These are phyloP conservation scores for Lophiostoma macrostomum DNA, from an alignment of 495 filamentous ascomycete species.

Conservation along the genomic window DNA sequence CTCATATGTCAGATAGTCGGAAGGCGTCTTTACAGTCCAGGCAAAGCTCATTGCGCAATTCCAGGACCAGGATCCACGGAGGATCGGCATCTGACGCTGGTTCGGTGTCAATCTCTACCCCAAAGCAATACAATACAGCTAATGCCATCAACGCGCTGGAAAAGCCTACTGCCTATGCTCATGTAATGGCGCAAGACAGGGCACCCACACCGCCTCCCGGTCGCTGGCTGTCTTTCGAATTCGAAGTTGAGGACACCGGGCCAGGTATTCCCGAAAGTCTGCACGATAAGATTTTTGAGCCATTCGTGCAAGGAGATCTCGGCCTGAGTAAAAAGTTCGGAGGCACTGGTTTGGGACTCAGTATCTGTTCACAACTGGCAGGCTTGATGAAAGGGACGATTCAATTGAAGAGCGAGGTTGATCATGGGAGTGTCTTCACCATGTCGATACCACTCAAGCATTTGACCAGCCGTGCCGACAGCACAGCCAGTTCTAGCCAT, in stretches of 20 bases:
- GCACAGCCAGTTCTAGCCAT: constrained; percentile 44
- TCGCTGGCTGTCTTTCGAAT: constrained; percentile 68
- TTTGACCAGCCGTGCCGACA: constrained; percentile 61
- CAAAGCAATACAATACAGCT: constrained; percentile 34
- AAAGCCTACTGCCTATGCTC: constrained; percentile 51
- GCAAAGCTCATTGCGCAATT: constrained; percentile 32
- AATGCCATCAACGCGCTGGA: constrained; percentile 39
- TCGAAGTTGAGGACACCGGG: constrained; percentile 85
- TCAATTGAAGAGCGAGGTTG: constrained; percentile 65
- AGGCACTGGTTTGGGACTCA: constrained; percentile 85
- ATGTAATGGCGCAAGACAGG: constrained; percentile 51
- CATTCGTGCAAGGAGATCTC: constrained; percentile 88
- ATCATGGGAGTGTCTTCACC: constrained; percentile 75
- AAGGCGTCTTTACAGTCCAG: constrained; percentile 36
- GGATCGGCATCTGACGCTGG: constrained; percentile 18
- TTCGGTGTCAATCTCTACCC: constrained; percentile 16
- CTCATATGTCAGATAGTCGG: constrained; percentile 34
- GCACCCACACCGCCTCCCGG: constrained; percentile 62
- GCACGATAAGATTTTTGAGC: constrained; percentile 82
- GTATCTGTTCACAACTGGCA: constrained; percentile 83
- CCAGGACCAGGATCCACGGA: constrained; percentile 13
- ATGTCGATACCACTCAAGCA: constrained; percentile 82
- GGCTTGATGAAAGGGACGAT: constrained; percentile 79
- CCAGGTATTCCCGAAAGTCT: constrained; percentile 80
- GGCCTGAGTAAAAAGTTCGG: constrained; percentile 86